These are phyloP conservation scores for Bipolaris sorokiniana DNA, from an alignment of 2,329 filamentous ascomycete genomes.

Conservation along the genomic window DNA sequence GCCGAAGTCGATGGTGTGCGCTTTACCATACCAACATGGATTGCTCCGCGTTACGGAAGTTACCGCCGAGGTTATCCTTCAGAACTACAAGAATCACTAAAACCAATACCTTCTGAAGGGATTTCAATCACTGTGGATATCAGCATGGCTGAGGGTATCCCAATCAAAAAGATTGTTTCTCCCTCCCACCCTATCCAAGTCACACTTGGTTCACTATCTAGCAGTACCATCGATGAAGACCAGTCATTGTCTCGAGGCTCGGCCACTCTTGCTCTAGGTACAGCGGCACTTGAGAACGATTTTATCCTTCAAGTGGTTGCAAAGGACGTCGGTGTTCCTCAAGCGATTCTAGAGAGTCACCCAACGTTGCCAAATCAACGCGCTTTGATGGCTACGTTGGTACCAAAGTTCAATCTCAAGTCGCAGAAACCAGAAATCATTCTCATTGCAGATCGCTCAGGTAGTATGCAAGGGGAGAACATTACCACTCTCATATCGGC, in stretches of 20 bases:
- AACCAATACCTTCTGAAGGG: background rate
- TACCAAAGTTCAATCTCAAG: constrained; percentile 13
- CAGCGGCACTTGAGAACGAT: constrained; percentile 1
- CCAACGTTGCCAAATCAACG: constrained; percentile 6
- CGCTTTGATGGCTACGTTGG: constrained; percentile 10
- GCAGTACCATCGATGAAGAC: background rate
- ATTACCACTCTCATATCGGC: constrained; percentile 9
- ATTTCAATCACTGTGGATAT: constrained; percentile 13
- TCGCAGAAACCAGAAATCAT: constrained; percentile 12
- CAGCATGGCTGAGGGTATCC: background rate
- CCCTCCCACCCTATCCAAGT: constrained; percentile 13
- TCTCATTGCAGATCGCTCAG: constrained; percentile 12
- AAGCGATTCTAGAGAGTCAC: constrained; percentile 9
- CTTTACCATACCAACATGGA: constrained; percentile 4
- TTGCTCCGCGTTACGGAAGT: constrained; percentile 5
- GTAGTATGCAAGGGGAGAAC: background rate
- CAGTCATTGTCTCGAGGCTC: constrained; percentile 2
- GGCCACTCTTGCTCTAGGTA: constrained; percentile 3
- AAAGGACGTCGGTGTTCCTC: constrained; percentile 11
- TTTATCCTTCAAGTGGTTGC: constrained; percentile 11
- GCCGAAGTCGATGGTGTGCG: constrained; percentile 12
- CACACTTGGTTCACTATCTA: constrained; percentile 7
- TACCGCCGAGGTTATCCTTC: constrained; percentile 4
- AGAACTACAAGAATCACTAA: background rate
- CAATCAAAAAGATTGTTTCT: constrained; percentile 11